Percentiles rank a stretch among this genome's conserved stretches.
Conservation (phyloP, 495 filamentous ascomycete genomes). For the Baudoinia panamericana region DNA sequence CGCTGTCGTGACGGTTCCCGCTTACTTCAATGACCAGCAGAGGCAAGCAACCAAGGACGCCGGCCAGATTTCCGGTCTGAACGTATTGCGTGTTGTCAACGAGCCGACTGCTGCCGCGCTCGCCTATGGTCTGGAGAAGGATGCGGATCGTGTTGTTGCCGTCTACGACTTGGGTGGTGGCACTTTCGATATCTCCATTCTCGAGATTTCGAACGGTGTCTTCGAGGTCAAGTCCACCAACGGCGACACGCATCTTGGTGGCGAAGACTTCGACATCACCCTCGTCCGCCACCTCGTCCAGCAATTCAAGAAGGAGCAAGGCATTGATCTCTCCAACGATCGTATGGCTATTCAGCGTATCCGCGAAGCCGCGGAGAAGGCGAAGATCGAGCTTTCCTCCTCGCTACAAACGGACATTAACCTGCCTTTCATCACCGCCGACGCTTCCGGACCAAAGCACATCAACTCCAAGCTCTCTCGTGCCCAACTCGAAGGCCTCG, state of each 20-base stretch:
- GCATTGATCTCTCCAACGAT: conserved; percentile 81
- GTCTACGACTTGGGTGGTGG: conserved; percentile 84
- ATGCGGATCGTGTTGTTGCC: conserved; percentile 35
- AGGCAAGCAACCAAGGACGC: conserved; percentile 98
- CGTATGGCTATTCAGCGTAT: conserved; percentile 99
- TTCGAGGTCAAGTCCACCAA: conserved; percentile 98
- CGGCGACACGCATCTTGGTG: conserved; percentile 98
- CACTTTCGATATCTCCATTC: conserved; percentile 98
- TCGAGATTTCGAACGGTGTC: conserved; percentile 91
- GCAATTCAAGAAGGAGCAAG: conserved; percentile 91
- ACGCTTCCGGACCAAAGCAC: conserved; percentile 88
- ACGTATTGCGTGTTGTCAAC: conserved; percentile 98
- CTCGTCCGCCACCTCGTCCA: conserved; percentile 90
- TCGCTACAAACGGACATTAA: conserved; percentile 96
- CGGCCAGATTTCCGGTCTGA: conserved; percentile 89
- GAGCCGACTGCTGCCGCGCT: conserved; percentile 34
- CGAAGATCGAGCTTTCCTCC: conserved; percentile 98
- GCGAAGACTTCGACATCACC: conserved; percentile 96
- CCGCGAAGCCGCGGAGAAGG: conserved; percentile 98
- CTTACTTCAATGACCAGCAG: conserved; percentile 99
- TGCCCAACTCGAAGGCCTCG: conserved; percentile 80
- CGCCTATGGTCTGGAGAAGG: conserved; percentile 35
- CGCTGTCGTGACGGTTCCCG: conserved; percentile 92
- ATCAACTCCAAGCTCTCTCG: conserved; percentile 93
- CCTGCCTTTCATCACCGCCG: conserved; percentile 96